phyloP scores from a whole-genome alignment of 176 grass and related monocot genomes.

The Thinopyrum elongatum region DNA sequence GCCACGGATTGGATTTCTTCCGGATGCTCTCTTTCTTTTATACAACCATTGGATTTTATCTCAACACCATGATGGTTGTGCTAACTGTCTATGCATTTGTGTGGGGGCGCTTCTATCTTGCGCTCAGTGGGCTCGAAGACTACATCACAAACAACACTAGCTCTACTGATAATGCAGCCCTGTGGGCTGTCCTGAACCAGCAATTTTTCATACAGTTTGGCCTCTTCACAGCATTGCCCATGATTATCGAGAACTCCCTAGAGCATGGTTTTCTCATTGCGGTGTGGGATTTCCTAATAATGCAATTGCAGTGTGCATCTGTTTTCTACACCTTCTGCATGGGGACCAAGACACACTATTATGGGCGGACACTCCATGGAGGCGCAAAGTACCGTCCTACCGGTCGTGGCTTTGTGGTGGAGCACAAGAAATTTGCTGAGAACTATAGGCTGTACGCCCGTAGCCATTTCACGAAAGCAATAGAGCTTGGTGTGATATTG shows the following conservation, averaged over 20 bases:
- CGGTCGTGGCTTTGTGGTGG: slow-evolving; percentile 91
- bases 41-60: slow-evolving; percentile 90
- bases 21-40: slow-evolving; percentile 97
- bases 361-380: slow-evolving; percentile 86
- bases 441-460: slow-evolving; percentile 89
- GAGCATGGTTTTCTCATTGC: slow-evolving; percentile 89
- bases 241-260: slow-evolving; percentile 90
- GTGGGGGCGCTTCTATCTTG: slow-evolving; percentile 94
- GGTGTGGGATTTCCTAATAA: slow-evolving; percentile 91
- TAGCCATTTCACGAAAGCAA: slow-evolving; percentile 90
- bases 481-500: slow-evolving; percentile 89
- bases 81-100: slow-evolving; percentile 90
- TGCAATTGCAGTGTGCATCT: slow-evolving; percentile 87
- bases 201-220: slow-evolving; percentile 94
- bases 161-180: slow-evolving; percentile 70
- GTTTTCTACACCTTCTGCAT: slow-evolving; percentile 96
- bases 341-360: slow-evolving; percentile 96
- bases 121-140: slow-evolving; percentile 82
- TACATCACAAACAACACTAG: slow-evolving; percentile 56
- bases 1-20: slow-evolving; percentile 90
- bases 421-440: slow-evolving; percentile 91
- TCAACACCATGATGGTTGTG: slow-evolving; percentile 97
- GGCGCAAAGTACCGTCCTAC: slow-evolving; percentile 93
- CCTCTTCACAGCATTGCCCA: slow-evolving; percentile 88
- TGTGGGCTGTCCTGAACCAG: slow-evolving; percentile 83